A percentile compares a stretch with the other conserved stretches of the same genome.
Conservation (phyloP, 768 basidiomycete species). For the Melanogaster broomeanus region DNA sequence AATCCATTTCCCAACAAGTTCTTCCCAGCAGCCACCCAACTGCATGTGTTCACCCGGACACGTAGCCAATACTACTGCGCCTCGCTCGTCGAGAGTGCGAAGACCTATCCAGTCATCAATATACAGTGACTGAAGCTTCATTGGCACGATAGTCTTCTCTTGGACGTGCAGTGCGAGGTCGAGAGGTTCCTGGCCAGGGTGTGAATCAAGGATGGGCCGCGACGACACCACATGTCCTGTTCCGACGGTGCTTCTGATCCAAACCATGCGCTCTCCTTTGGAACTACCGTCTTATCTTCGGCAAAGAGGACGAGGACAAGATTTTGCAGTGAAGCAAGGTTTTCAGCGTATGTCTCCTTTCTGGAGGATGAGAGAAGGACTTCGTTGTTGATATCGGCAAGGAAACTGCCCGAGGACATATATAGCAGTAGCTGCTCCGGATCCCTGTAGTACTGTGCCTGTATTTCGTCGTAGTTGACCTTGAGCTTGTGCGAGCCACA, state of each 20-base stretch:
- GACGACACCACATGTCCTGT: constrained; percentile 27
- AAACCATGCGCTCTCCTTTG: constrained; percentile 88
- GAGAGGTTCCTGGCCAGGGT: constrained; percentile 13
- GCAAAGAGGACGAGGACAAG: constrained; percentile 76
- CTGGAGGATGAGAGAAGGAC: constrained; percentile 39
- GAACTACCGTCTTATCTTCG: constrained; percentile 74
- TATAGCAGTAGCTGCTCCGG: constrained; percentile 59
- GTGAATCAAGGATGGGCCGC: neutral
- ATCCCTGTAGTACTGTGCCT: constrained; percentile 91
- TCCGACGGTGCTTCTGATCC: constrained; percentile 59
- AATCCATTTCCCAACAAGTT: constrained; percentile 45
- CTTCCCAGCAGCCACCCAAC: constrained; percentile 62
- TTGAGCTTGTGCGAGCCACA: constrained; percentile 4
- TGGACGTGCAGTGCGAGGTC: constrained; percentile 1
- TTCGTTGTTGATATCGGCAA: constrained; percentile 82
- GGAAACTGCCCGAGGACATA: constrained; percentile 61
- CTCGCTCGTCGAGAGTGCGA: constrained; percentile 65
- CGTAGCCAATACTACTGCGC: constrained; percentile 54
- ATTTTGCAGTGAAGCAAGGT: constrained; percentile 60
- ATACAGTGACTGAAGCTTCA: constrained; percentile 75
- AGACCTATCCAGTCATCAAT: constrained; percentile 82
- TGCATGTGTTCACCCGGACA: constrained; percentile 83
- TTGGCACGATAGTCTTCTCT: constrained; percentile 55
- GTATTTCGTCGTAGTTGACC: neutral
- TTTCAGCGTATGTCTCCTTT: constrained; percentile 60